These are phyloP conservation scores for Boletus patriciae DNA, from an alignment of 768 basidiomycete species.

Conservation along the genomic window DNA sequence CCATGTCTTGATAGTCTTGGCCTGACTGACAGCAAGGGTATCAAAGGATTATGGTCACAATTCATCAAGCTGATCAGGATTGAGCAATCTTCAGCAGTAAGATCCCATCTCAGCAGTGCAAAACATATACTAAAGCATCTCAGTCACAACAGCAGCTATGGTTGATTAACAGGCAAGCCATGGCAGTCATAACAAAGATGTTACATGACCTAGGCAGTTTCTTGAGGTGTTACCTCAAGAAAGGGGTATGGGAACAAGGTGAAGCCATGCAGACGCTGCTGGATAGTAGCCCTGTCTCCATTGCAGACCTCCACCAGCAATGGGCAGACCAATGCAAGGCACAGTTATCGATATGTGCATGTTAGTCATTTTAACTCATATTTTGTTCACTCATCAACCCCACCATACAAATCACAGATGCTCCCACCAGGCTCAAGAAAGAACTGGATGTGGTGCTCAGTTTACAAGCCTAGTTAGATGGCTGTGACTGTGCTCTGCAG, in stretches of 20 bases:
- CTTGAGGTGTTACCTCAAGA: neutral
- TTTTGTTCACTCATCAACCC: neutral
- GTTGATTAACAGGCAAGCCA: neutral
- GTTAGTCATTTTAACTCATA: neutral
- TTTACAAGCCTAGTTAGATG: slow-evolving; percentile 31
- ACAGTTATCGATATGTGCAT: neutral
- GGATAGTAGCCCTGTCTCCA: neutral
- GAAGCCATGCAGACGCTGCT: neutral
- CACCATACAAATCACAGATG: neutral
- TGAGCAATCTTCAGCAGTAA: neutral
- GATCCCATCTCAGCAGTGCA: neutral
- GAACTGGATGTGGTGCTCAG: neutral
- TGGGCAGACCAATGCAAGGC: neutral
- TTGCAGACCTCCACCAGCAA: neutral
- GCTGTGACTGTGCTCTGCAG: slow-evolving; percentile 24
- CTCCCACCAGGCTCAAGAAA: slow-evolving; percentile 1
- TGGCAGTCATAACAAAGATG: neutral
- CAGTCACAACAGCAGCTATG: neutral
- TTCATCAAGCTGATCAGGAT: neutral
- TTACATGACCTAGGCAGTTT: neutral
- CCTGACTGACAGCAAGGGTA: slow-evolving; percentile 19
- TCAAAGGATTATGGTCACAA: neutral
- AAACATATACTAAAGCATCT: neutral
- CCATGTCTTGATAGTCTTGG: too few species aligned
- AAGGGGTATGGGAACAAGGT: neutral